Base-by-base conservation (phyloP, 441 rosid genomes). In the Gossypium aridum region DNA sequence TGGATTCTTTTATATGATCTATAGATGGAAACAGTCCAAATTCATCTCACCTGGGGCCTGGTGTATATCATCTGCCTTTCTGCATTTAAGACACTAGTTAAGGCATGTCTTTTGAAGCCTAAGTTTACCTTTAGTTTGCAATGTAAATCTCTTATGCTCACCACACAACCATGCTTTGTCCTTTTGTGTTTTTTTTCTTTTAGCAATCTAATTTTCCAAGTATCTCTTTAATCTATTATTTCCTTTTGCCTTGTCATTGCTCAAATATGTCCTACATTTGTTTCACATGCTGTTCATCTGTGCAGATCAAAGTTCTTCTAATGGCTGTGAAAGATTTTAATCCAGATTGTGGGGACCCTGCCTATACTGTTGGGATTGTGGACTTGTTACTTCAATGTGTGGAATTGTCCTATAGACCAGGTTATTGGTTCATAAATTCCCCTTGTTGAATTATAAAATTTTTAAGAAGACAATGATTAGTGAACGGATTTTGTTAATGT, bases 331-430 rank as follows among this genome's bases (percentile, higher is more conserved):
- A 97, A 86, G 98, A 88, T 90, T 97, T 95, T 83, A 86, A 92
- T 87, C 95, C 98, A 55, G 90, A 84, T 53, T 87, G 86, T 82
- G 98, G 99, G 73, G 99, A 97, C 83, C 75, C 99, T 75, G 93
- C 97, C 74, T 95, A 97, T 85, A 95, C 98, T 20, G 92, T 93
- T 96, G 93, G 99, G 81, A 90, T 97, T 76, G 99, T 97, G 86
- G 99, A 97, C 82, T 87, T 97, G 85, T 83, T 97, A 89, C 98
- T 97, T 78, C 96, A 91, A 85, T 97, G 99, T 64, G 99, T 97
- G 75, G 97, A 95, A 81, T 83, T 97, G 76, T 97, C 99, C 37
- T 91, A 90, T 81, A 92, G 96, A 79, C 96, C 97, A 81, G 99
- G 99, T 97, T 89, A 87, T 54, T 85, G 59, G 74, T 77, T 76